Percentiles rank a stretch among this genome's conserved stretches.
Evolutionary conservation across 2,329 filamentous ascomycete genomes (phyloP).

Genomic region (Alternaria consortialis): DNA sequence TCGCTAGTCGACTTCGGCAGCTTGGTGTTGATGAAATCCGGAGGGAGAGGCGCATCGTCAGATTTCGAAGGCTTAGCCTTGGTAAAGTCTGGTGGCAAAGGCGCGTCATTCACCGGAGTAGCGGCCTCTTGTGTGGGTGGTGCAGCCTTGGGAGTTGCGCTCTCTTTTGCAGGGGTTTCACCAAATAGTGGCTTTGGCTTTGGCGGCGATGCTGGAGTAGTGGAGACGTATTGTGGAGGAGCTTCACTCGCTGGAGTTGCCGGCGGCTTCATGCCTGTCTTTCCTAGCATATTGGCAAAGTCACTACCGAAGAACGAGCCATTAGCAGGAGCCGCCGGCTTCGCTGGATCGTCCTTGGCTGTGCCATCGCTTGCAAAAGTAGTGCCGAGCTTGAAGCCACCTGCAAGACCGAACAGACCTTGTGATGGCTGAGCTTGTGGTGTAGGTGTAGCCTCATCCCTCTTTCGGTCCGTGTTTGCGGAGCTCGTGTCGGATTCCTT

Average conservation of each 20-base stretch:
- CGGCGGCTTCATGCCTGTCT: slow-evolving; percentile 42
- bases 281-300: slow-evolving; percentile 68
- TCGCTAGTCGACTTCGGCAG: slow-evolving; percentile 46
- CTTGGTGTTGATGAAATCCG: slow-evolving; percentile 44
- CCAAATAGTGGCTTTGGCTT: slow-evolving; percentile 34
- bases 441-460: slow-evolving; percentile 50
- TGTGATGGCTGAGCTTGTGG: slow-evolving; percentile 37
- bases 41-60: slow-evolving; percentile 49
- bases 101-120: slow-evolving; percentile 45
- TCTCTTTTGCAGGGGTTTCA: slow-evolving; percentile 26
- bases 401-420: slow-evolving; percentile 45
- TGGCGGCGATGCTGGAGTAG: slow-evolving; percentile 48
- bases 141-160: slow-evolving; percentile 41
- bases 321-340: slow-evolving; percentile 55
- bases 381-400: slow-evolving; percentile 71
- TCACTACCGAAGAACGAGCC: slow-evolving; percentile 68
- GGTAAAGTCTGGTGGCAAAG: slow-evolving; percentile 50
- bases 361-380: slow-evolving; percentile 72
- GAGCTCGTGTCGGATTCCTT: slow-evolving; percentile 44
- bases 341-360: slow-evolving; percentile 67
- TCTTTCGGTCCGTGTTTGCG: slow-evolving; percentile 37
- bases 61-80: slow-evolving; percentile 36
- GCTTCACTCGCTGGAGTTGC: slow-evolving; percentile 52
- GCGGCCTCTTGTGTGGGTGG: slow-evolving; percentile 41
- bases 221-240: slow-evolving; percentile 48